Evolutionary conservation across 1,284 basidiomycete species (phyloP).

Genomic region (Boletus sp.): DNA sequence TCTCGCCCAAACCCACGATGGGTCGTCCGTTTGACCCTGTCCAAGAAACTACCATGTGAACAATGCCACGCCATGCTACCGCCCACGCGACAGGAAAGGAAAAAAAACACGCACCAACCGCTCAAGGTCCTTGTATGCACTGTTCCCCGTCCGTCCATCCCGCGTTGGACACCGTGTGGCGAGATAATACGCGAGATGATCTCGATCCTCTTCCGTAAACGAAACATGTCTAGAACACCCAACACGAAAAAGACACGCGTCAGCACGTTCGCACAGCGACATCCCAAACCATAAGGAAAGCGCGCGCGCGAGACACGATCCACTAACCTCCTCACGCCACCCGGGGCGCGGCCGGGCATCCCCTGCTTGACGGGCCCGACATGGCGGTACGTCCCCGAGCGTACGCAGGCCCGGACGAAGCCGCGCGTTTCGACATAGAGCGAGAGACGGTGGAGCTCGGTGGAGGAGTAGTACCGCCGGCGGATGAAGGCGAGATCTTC

Average conservation of each 20-base stretch:
- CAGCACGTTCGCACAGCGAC: not conserved
- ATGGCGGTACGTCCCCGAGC: slow-evolving; percentile 16
- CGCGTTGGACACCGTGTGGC: slow-evolving; percentile 24
- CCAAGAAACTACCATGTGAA: not conserved
- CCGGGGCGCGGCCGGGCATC: slow-evolving; percentile 27
- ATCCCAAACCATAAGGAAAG: not conserved
- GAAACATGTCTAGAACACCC: slow-evolving; percentile 16
- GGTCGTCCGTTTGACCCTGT: slow-evolving; percentile 19
- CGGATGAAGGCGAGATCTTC: slow-evolving; percentile 23
- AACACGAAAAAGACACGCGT: not conserved
- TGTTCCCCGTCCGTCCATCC: slow-evolving; percentile 41
- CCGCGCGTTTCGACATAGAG: slow-evolving; percentile 25
- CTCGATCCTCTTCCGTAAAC: slow-evolving; percentile 26
- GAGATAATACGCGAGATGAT: slow-evolving; percentile 26
- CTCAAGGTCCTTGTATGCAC: slow-evolving; percentile 40
- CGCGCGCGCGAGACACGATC: not conserved
- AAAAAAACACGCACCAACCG: slow-evolving; percentile 30
- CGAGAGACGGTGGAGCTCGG: slow-evolving; percentile 10
- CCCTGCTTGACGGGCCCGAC: not conserved
- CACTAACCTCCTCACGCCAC: slow-evolving; percentile 6
- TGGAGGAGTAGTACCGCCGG: slow-evolving; percentile 25
- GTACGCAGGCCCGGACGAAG: slow-evolving; percentile 26
- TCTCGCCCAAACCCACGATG: slow-evolving; percentile 41
- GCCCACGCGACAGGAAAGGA: too few relatives aligned
- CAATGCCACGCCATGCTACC: not conserved